Evolutionary conservation across 2,329 filamentous ascomycete species (phyloP).

Genomic region (Sclerotinia sclerotiorum): DNA sequence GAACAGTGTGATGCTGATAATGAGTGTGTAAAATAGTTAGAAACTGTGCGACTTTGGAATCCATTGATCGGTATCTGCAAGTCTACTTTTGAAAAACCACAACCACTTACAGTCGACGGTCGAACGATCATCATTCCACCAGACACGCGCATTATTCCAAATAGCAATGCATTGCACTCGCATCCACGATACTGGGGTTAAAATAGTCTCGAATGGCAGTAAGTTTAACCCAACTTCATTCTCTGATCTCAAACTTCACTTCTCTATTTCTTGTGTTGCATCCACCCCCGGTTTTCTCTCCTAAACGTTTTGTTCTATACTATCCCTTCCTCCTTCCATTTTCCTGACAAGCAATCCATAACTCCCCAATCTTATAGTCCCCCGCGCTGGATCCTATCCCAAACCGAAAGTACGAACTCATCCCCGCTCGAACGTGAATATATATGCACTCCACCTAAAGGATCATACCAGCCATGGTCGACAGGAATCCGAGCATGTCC

Average conservation of each 20-base stretch:
- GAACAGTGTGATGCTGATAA: not conserved
- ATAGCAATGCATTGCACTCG: not conserved
- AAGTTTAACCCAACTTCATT: not conserved
- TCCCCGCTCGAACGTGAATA: not conserved
- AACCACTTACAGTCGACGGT: not conserved
- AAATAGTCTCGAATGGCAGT: constrained; percentile 3
- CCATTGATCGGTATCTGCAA: constrained; percentile 15
- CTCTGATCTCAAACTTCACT: not conserved
- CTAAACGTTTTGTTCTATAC: not conserved
- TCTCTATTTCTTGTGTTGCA: not conserved
- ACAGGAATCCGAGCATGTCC: constrained; percentile 29
- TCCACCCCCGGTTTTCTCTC: too few relatives aligned
- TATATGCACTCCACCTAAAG: constrained; percentile 14
- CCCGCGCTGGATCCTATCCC: not conserved
- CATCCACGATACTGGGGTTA: constrained; percentile 5
- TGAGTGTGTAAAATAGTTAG: not conserved
- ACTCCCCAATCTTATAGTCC: not conserved
- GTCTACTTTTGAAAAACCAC: not conserved
- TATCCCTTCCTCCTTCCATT: not conserved
- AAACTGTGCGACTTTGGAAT: constrained; percentile 14
- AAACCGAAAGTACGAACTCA: not conserved
- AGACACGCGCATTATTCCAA: constrained; percentile 3
- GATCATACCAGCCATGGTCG: constrained; percentile 28
- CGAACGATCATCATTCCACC: constrained; percentile 6
- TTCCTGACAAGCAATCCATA: not conserved